These are phyloP conservation scores for Maudiozyma humilis DNA, from an alignment of 1,139 yeast species.

Conservation along the genomic window DNA sequence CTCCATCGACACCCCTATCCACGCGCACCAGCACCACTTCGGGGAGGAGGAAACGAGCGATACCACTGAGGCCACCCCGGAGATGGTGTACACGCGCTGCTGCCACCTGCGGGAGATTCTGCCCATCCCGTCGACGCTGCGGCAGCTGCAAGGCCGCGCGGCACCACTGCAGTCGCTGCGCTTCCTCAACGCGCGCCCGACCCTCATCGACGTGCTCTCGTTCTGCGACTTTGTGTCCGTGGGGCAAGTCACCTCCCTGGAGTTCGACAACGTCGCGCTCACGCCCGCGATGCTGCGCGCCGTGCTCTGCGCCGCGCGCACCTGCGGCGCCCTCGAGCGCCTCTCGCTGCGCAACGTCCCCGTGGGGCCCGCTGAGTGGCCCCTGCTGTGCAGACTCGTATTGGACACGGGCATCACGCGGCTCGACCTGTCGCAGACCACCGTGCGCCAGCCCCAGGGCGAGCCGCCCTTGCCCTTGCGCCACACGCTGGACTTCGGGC, in stretches of 20 bases:
- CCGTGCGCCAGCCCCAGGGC: too few relatives aligned
- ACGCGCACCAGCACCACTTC: slow-evolving; percentile 59
- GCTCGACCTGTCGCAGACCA: neutral
- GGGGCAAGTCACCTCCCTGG: slow-evolving; percentile 68
- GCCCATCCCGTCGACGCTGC: slow-evolving; percentile 69
- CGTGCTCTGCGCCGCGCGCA: slow-evolving; percentile 48
- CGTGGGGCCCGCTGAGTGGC: slow-evolving; percentile 68
- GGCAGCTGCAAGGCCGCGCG: slow-evolving; percentile 65
- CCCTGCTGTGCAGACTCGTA: slow-evolving; percentile 61
- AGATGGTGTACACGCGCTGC: slow-evolving; percentile 62
- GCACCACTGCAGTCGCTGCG: slow-evolving; percentile 72
- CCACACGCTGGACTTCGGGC: slow-evolving; percentile 66
- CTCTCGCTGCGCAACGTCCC: slow-evolving; percentile 72
- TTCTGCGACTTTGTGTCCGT: slow-evolving; percentile 82
- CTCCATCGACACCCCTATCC: slow-evolving; percentile 61
- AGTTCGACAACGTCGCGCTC: slow-evolving; percentile 76
- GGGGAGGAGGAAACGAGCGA: slow-evolving; percentile 9
- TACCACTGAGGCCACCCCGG: slow-evolving; percentile 37
- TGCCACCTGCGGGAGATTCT: slow-evolving; percentile 67
- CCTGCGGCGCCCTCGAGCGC: slow-evolving; percentile 50
- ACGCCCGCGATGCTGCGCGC: slow-evolving; percentile 73
- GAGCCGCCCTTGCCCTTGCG: slow-evolving; percentile 34
- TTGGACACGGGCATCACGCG: slow-evolving; percentile 37
- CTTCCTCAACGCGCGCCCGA: slow-evolving; percentile 81
- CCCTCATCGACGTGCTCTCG: slow-evolving; percentile 78